These are phyloP conservation scores for Spathaspora sp. DNA, from an alignment of 805 yeast genomes.

Conservation along the genomic window DNA sequence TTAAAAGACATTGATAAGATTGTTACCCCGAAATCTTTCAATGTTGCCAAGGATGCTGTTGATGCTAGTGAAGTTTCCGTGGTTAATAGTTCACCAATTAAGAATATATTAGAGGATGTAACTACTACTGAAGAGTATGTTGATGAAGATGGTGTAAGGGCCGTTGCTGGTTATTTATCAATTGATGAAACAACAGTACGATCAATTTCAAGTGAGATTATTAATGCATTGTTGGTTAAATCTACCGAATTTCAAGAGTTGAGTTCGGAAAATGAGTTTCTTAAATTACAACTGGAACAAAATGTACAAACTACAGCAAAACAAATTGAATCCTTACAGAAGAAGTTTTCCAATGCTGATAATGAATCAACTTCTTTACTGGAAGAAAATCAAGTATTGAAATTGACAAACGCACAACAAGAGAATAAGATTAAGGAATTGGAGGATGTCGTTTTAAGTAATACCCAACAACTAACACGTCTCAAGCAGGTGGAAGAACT, in stretches of 20 bases:
- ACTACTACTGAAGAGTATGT: constrained; percentile 6
- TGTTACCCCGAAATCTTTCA: constrained; percentile 37
- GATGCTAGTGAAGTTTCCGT: background rate
- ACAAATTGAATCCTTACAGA: constrained; percentile 17
- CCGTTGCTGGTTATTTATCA: constrained; percentile 24
- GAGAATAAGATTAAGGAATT: constrained; percentile 12
- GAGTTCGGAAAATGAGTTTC: constrained; percentile 26
- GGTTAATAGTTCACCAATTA: constrained; percentile 13
- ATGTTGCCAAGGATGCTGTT: constrained; percentile 34
- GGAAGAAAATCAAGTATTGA: constrained; percentile 13
- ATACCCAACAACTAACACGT: constrained; percentile 14
- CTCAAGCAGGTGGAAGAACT: constrained; percentile 13
- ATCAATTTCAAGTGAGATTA: constrained; percentile 8
- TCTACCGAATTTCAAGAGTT: constrained; percentile 26
- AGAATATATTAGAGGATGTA: constrained; percentile 4
- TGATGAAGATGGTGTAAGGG: constrained; percentile 12
- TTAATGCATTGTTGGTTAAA: constrained; percentile 20
- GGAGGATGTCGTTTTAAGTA: constrained; percentile 9
- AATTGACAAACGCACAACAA: constrained; percentile 8
- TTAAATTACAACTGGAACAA: constrained; percentile 34
- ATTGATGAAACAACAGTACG: constrained; percentile 15
- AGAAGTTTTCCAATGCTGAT: constrained; percentile 15
- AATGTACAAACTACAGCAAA: constrained; percentile 4
- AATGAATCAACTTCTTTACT: constrained; percentile 19
- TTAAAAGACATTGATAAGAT: constrained; percentile 40